Evolutionary conservation across 2,329 filamentous ascomycete genomes (phyloP).

Genomic region (Trichoderma atroviride): DNA sequence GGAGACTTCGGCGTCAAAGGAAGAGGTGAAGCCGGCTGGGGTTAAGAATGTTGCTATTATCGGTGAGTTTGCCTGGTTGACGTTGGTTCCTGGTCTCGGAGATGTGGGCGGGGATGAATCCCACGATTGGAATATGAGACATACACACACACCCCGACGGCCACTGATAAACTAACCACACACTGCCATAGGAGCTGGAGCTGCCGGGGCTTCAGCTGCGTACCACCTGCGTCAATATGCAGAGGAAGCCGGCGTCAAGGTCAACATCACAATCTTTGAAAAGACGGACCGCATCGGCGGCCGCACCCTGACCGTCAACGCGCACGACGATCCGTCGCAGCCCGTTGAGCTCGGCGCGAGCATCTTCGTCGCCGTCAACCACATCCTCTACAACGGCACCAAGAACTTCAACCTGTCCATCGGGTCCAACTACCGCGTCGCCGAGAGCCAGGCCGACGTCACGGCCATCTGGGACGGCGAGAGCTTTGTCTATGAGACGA

Average conservation of each 20-base stretch:
- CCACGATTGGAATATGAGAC: not conserved
- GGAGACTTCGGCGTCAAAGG: constrained; percentile 21
- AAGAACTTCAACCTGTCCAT: constrained; percentile 69
- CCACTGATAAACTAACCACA: not conserved
- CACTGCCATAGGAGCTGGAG: constrained; percentile 71
- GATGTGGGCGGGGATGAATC: not conserved
- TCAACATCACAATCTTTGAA: constrained; percentile 90
- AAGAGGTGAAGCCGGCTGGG: constrained; percentile 25
- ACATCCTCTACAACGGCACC: constrained; percentile 76
- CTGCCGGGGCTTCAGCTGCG: constrained; percentile 83
- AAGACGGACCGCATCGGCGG: constrained; percentile 77
- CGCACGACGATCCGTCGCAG: constrained; percentile 65
- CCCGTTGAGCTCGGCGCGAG: constrained; percentile 87
- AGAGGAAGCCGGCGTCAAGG: constrained; percentile 55
- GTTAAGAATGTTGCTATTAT: constrained; percentile 43
- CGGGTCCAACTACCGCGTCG: constrained; percentile 47
- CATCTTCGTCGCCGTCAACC: constrained; percentile 86
- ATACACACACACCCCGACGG: not conserved
- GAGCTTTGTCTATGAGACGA: constrained; percentile 68
- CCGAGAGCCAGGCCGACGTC: constrained; percentile 53
- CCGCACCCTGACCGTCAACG: constrained; percentile 81
- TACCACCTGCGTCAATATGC: constrained; percentile 79
- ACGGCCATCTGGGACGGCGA: constrained; percentile 85
- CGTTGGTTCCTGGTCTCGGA: not conserved
- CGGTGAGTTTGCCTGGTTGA: constrained; percentile 34